phyloP scores from a whole-genome alignment of 495 filamentous ascomycete species.

The Podospora pseudocomata region DNA sequence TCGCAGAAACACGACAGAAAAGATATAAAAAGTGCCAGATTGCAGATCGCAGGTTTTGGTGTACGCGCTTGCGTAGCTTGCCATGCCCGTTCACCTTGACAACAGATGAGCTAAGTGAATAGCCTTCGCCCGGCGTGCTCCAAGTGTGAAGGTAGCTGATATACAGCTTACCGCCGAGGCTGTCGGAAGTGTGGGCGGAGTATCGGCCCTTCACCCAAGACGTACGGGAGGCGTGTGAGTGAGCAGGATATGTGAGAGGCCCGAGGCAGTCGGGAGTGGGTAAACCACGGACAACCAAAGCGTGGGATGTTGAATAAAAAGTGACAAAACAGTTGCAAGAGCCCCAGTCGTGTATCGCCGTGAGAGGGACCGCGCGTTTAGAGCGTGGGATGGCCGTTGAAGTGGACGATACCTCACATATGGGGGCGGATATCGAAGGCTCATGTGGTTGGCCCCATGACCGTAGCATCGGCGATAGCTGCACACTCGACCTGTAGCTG shows the following conservation, averaged over 20 bases:
- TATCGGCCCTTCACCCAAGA: slow-evolving; percentile 9
- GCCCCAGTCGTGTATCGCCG: neutral
- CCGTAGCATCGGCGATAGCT: neutral
- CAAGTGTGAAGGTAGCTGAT: neutral
- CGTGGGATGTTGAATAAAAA: neutral
- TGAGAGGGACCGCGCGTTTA: neutral
- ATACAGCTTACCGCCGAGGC: neutral
- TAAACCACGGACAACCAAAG: neutral
- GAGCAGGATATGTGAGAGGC: neutral
- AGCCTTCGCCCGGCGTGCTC: neutral
- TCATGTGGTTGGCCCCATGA: neutral
- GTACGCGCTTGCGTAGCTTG: neutral
- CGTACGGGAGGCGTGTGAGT: slow-evolving; percentile 7
- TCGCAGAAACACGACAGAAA: neutral
- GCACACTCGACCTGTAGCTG: neutral
- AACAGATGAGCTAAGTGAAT: neutral
- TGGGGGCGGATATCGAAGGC: neutral
- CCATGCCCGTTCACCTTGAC: neutral
- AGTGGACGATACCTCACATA: neutral
- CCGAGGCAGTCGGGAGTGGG: neutral
- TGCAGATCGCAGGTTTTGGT: neutral
- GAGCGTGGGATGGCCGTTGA: neutral
- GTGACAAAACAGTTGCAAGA: neutral
- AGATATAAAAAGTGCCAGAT: slow-evolving; percentile 4
- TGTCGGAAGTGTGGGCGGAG: neutral